A percentile compares a stretch with the other conserved stretches of the same genome.
phyloP scores from a whole-genome alignment of 2,329 filamentous ascomycete genomes.

The Cordyceps tenuipes region DNA sequence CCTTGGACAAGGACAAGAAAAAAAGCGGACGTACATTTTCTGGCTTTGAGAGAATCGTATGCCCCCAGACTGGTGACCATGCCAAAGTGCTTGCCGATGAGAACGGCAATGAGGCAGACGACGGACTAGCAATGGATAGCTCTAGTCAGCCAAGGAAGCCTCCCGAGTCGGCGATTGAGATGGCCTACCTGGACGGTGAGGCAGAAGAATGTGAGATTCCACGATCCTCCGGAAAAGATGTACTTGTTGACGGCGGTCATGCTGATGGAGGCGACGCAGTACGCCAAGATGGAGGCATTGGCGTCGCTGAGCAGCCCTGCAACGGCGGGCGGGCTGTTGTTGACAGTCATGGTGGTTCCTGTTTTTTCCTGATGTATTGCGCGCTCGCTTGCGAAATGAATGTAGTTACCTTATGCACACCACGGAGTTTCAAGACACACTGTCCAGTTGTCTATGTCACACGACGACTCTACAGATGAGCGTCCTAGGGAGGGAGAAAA shows the following conservation, averaged over 20 bases:
- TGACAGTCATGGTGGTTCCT: not conserved
- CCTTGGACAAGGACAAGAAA: no score
- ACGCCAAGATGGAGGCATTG: slow-evolving; percentile 71
- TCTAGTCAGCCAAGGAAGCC: slow-evolving; percentile 5
- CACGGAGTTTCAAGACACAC: not conserved
- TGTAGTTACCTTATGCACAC: not conserved
- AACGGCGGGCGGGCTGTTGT: not conserved
- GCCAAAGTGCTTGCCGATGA: slow-evolving; percentile 69
- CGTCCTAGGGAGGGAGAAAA: no score
- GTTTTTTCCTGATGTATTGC: not conserved
- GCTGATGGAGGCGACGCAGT: slow-evolving; percentile 92
- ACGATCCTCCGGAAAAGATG: slow-evolving; percentile 80
- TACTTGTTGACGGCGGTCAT: slow-evolving; percentile 99
- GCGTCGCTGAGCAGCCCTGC: slow-evolving; percentile 52
- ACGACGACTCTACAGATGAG: no score
- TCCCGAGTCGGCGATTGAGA: not conserved
- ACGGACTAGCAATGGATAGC: slow-evolving; percentile 52
- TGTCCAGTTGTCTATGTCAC: no score
- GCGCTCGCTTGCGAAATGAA: not conserved
- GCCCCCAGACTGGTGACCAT: slow-evolving; percentile 73
- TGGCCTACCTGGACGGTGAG: slow-evolving; percentile 76
- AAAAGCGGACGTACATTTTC: slow-evolving; percentile 75
- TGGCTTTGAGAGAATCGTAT: slow-evolving; percentile 83
- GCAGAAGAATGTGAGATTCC: slow-evolving; percentile 96
- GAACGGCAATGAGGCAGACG: slow-evolving; percentile 80